These are phyloP conservation scores for Candida tunisiensis DNA, from an alignment of 1,139 yeast genomes.

Conservation along the genomic window DNA sequence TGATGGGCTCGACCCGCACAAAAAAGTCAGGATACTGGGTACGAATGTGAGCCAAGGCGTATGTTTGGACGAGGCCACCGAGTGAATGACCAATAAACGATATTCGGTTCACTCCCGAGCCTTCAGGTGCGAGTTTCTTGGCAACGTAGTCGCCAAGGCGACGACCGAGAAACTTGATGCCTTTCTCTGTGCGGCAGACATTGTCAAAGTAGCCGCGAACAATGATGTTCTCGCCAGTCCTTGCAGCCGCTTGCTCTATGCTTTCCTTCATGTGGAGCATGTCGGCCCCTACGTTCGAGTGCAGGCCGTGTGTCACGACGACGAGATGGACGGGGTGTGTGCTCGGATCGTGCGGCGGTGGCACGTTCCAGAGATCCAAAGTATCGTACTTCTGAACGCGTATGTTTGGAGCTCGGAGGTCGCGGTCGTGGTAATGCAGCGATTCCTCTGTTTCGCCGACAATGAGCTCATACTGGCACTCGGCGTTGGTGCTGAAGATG, in stretches of 20 bases:
- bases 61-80: conserved; percentile 84
- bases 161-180: conserved; percentile 72
- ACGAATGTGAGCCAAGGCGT: conserved; percentile 72
- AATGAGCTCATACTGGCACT: conserved; percentile 50
- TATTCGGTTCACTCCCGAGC: conserved; percentile 24
- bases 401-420: conserved; percentile 9
- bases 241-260: conserved; percentile 36
- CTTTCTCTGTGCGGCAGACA: conserved; percentile 80
- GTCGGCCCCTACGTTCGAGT: conserved; percentile 80
- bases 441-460: conserved; percentile 35
- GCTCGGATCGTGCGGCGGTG: conserved; percentile 26
- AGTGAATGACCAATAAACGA: conserved; percentile 87
- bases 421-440: conserved; percentile 12
- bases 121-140: conserved; percentile 31
- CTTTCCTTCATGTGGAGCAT: conserved; percentile 75
- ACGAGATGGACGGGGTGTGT: conserved; percentile 59
- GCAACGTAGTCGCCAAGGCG: conserved; percentile 65
- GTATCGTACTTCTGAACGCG: conserved; percentile 42
- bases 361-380: conserved; percentile 55
- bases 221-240: conserved; percentile 41
- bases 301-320: conserved; percentile 78
- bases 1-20: conserved; percentile 46
- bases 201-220: conserved; percentile 77
- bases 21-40: conserved; percentile 63
- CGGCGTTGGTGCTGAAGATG: conserved; percentile 54